Evolutionary conservation across 257 asterid species (phyloP).

Genomic region (Solanum clarkiae): DNA sequence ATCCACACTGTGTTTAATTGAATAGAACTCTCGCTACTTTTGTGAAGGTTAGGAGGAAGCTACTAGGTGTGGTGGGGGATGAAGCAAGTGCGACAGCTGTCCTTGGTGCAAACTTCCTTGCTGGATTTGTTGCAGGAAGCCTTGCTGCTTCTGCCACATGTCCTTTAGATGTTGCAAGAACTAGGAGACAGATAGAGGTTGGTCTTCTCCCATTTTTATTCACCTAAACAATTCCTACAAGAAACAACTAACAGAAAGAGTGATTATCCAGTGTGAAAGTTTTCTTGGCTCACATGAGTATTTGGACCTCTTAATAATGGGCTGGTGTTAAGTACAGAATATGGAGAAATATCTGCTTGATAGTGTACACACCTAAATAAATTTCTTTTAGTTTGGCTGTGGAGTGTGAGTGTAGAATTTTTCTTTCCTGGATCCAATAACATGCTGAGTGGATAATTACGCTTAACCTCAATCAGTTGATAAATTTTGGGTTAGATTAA

Average conservation of each 20-base stretch:
- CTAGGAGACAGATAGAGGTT: constrained; percentile 82
- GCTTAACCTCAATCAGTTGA: not conserved
- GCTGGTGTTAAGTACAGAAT: not conserved
- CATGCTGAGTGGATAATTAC: not conserved
- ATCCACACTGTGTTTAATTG: not conserved
- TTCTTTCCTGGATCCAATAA: not conserved
- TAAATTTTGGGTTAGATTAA: not conserved
- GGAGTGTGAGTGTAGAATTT: not conserved
- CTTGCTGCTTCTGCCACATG: constrained; percentile 69
- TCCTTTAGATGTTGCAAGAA: constrained; percentile 85
- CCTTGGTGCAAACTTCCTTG: constrained; percentile 66
- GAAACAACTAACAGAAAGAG: not conserved
- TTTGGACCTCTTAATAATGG: not conserved
- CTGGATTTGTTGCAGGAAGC: constrained; percentile 79
- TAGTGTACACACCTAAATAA: not conserved
- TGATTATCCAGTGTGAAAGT: not conserved
- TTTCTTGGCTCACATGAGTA: not conserved
- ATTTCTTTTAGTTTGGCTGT: not conserved
- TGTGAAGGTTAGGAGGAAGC: constrained; percentile 53
- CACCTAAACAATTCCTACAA: not conserved
- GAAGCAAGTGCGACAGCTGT: constrained; percentile 34
- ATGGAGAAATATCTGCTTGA: not conserved
- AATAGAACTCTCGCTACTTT: not conserved
- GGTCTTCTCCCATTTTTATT: not conserved
- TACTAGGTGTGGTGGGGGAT: constrained; percentile 38